These are phyloP conservation scores for Fusarium avenaceum DNA, from an alignment of 2,329 filamentous ascomycete species.

Conservation along the genomic window DNA sequence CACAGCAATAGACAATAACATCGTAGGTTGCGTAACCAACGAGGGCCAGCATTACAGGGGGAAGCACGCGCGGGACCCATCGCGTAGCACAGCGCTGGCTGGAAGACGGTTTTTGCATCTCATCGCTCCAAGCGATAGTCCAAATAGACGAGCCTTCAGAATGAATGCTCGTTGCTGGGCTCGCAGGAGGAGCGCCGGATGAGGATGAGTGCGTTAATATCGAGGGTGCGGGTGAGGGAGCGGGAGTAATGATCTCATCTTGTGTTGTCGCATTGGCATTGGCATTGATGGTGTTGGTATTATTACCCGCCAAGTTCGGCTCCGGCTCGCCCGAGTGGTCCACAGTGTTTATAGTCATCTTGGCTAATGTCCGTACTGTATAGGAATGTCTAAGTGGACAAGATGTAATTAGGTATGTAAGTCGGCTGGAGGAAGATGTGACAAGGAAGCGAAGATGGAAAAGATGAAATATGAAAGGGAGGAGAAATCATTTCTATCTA, in stretches of 20 bases:
- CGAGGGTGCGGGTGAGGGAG: conserved; percentile 10
- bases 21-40: conserved; percentile 80
- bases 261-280: conserved; percentile 11
- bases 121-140: conserved; percentile 45
- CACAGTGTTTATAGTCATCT: conserved; percentile 2
- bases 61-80: conserved; percentile 70
- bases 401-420: background rate
- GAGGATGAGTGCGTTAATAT: conserved; percentile 1
- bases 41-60: conserved; percentile 74
- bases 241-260: conserved; percentile 32
- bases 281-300: conserved; percentile 1
- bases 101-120: conserved; percentile 50
- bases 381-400: background rate
- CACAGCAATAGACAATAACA: conserved; percentile 74
- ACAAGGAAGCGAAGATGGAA: background rate
- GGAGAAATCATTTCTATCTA: no score
- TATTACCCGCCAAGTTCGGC: conserved; percentile 16
- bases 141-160: conserved; percentile 11
- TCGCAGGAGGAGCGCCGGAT: background rate
- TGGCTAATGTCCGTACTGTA: background rate
- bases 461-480: no score
- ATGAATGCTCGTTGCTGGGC: background rate
- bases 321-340: conserved; percentile 16
- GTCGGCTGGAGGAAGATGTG: background rate
- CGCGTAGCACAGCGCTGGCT: conserved; percentile 51